Conservation (phyloP, 495 filamentous ascomycete genomes). For the Bryoglossum gracile region DNA sequence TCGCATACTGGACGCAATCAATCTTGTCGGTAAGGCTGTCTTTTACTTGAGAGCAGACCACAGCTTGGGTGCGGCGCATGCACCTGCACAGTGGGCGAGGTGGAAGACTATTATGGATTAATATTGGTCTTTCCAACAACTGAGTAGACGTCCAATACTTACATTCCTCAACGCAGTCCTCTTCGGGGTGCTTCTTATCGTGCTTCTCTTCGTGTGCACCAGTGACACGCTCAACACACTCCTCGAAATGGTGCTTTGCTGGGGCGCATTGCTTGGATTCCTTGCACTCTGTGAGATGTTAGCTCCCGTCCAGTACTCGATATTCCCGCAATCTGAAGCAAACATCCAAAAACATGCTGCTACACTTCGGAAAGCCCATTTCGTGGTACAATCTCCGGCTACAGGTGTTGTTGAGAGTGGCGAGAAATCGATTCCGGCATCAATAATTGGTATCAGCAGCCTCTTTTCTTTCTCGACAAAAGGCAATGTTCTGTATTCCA, state of each 20-base stretch:
- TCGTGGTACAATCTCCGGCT: not conserved
- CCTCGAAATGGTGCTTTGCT: conserved; percentile 94
- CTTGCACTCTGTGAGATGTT: conserved; percentile 63
- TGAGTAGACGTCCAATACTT: conserved; percentile 41
- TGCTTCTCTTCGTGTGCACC: conserved; percentile 49
- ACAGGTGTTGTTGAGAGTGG: no score
- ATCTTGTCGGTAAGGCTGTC: conserved; percentile 4
- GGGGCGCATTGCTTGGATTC: conserved; percentile 76
- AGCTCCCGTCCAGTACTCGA: conserved; percentile 1
- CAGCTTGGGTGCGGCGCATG: conserved; percentile 93
- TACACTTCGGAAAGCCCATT: not conserved
- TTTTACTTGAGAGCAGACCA: conserved; percentile 82
- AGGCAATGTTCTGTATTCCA: no score
- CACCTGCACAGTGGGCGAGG: conserved; percentile 83
- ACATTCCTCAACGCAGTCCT: conserved; percentile 99
- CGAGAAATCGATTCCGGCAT: no score
- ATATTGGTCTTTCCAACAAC: conserved; percentile 4
- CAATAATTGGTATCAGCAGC: no score
- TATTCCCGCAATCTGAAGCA: not conserved
- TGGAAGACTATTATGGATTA: conserved; percentile 73
- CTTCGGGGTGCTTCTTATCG: conserved; percentile 51
- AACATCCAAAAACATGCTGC: no score
- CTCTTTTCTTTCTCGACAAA: no score
- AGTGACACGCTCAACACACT: conserved; percentile 92
- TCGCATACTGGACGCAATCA: not conserved